A percentile compares a stretch with the other conserved stretches of the same genome.
phyloP scores from a whole-genome alignment of 306 rosid genomes.

The Vachellia collinsii region DNA sequence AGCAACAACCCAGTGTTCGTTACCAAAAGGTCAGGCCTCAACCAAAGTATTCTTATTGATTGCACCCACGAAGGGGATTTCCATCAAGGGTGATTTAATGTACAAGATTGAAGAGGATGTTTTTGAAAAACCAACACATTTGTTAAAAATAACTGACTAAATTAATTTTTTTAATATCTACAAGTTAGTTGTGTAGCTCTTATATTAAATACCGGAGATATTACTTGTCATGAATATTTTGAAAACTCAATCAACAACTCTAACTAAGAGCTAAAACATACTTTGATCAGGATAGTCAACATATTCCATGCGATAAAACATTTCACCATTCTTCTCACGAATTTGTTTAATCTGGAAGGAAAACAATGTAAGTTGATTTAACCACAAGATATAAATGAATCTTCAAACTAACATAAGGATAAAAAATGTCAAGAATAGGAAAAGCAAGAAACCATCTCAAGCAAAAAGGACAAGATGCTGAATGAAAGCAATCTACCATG shows the following conservation, averaged over 20 bases:
- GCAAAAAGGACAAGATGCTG: background rate
- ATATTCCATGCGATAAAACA: slow-evolving; percentile 50
- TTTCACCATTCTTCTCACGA: slow-evolving; percentile 35
- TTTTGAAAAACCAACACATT: too few relatives aligned
- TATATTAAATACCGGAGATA: too few relatives aligned
- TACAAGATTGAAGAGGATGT: too few relatives aligned
- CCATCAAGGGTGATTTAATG: too few relatives aligned
- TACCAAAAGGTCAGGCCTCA: too few relatives aligned
- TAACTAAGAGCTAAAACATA: background rate
- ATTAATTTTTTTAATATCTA: too few relatives aligned
- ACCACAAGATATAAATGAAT: slow-evolving; percentile 8
- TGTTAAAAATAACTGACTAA: too few relatives aligned
- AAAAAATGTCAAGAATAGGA: background rate
- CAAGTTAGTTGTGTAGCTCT: too few relatives aligned
- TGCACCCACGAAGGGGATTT: too few relatives aligned
- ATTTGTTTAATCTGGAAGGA: slow-evolving; percentile 55
- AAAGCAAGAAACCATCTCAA: background rate
- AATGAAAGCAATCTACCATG: background rate
- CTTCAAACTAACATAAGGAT: background rate
- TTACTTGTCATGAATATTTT: background rate
- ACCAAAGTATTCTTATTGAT: too few relatives aligned
- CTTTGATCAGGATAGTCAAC: slow-evolving; percentile 74
- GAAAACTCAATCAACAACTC: slow-evolving; percentile 7
- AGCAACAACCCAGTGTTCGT: too few relatives aligned
- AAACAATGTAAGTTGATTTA: slow-evolving; percentile 11